Evolutionary conservation across 2,329 filamentous ascomycete species (phyloP).

Genomic region (Fusarium verrucosum): DNA sequence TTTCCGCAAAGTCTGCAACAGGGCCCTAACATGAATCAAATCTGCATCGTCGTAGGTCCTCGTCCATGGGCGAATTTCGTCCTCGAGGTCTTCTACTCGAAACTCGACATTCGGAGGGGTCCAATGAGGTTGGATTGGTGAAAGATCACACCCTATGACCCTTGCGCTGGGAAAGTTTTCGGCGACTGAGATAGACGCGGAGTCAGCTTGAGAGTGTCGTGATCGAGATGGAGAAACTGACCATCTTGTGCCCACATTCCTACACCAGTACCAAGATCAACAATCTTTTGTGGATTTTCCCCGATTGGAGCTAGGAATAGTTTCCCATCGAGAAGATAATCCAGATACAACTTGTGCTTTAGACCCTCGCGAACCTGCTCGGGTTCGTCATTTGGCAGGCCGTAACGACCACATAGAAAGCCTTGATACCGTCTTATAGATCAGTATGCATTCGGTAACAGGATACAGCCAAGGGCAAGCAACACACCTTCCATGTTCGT

Average conservation of each 20-base stretch:
- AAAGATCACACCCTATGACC: slow-evolving; percentile 57
- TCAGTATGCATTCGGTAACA: slow-evolving; percentile 7
- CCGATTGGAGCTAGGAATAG: slow-evolving; percentile 57
- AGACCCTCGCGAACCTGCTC: slow-evolving; percentile 61
- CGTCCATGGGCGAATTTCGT: slow-evolving; percentile 49
- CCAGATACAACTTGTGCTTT: slow-evolving; percentile 58
- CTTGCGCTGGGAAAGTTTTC: slow-evolving; percentile 57
- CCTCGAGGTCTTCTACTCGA: slow-evolving; percentile 53
- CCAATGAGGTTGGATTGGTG: slow-evolving; percentile 55
- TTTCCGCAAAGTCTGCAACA: slow-evolving; percentile 61
- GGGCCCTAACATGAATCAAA: slow-evolving; percentile 62
- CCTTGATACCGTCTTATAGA: slow-evolving; percentile 58
- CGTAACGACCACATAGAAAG: slow-evolving; percentile 58
- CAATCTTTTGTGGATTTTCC: slow-evolving; percentile 57
- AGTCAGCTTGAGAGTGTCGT: slow-evolving; percentile 6
- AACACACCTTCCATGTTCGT: slow-evolving; percentile 51
- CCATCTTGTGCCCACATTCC: slow-evolving; percentile 66
- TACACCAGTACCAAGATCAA: slow-evolving; percentile 61
- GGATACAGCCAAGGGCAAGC: background rate
- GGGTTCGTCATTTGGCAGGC: slow-evolving; percentile 62
- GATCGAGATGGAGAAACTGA: slow-evolving; percentile 40
- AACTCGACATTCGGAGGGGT: slow-evolving; percentile 67
- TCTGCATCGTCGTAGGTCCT: slow-evolving; percentile 55
- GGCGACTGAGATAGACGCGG: slow-evolving; percentile 50
- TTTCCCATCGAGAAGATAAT: slow-evolving; percentile 56